Conservation (phyloP, 768 basidiomycete species). For the Calocybe indica region DNA sequence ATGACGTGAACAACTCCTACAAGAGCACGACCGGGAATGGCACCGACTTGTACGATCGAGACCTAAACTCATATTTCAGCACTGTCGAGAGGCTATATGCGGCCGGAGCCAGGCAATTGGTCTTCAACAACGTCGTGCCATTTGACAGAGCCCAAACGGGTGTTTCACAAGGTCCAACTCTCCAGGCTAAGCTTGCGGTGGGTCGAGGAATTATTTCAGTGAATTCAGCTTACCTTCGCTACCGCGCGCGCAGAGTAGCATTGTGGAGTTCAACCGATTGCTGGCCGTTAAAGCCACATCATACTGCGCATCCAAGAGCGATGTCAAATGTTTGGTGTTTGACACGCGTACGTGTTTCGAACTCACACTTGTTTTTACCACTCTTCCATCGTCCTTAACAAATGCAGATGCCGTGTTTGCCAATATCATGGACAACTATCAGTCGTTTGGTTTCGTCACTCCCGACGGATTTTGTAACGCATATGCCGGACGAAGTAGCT, state of each 20-base stretch:
- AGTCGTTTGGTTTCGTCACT: slow-evolving; percentile 13
- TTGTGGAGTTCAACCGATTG: slow-evolving; percentile 14
- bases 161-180: slow-evolving; percentile 7
- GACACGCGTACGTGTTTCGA: slow-evolving; percentile 12
- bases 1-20: slow-evolving; percentile 15
- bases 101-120: slow-evolving; percentile 15
- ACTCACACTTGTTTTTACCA: too few species aligned
- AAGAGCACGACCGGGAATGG: slow-evolving; percentile 12
- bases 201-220: neutral
- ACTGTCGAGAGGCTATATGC: slow-evolving; percentile 13
- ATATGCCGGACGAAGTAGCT: slow-evolving; percentile 11
- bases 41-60: slow-evolving; percentile 10
- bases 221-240: neutral
- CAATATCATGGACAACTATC: slow-evolving; percentile 12
- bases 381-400: neutral
- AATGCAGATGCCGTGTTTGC: slow-evolving; percentile 12
- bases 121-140: slow-evolving; percentile 17
- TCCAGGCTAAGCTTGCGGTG: slow-evolving; percentile 15
- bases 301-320: slow-evolving; percentile 13
- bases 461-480: slow-evolving; percentile 11
- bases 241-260: slow-evolving; percentile 7
- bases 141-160: slow-evolving; percentile 16
- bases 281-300: slow-evolving; percentile 9
- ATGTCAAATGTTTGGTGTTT: slow-evolving; percentile 12
- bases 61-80: slow-evolving; percentile 13